A percentile compares a stretch with the other conserved stretches of the same genome.
These are phyloP conservation scores for Vigna unguiculata DNA, from an alignment of 306 rosid genomes.

Conservation along the genomic window DNA sequence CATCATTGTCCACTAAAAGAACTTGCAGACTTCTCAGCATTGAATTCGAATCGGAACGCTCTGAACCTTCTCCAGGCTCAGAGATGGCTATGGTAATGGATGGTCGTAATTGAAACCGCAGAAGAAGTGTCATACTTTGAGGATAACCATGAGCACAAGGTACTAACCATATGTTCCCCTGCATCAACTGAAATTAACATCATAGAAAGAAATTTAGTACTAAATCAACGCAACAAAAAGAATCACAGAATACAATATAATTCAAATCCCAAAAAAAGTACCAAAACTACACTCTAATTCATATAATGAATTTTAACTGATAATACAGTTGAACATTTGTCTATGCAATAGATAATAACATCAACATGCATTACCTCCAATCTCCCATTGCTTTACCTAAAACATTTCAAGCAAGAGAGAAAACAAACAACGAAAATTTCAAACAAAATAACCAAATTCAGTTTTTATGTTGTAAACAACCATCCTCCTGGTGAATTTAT, in stretches of 20 bases:
- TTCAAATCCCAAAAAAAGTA: neutral
- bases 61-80: conserved; percentile 82
- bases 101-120: conserved; percentile 77
- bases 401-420: conserved; percentile 30
- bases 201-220: conserved; percentile 25
- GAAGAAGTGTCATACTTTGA: conserved; percentile 90
- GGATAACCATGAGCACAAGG: conserved; percentile 79
- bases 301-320: conserved; percentile 27
- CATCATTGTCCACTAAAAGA: conserved; percentile 79
- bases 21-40: conserved; percentile 79
- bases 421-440: neutral
- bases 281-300: conserved; percentile 7
- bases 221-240: conserved; percentile 15
- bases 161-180: conserved; percentile 86
- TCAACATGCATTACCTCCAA: conserved; percentile 26
- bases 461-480: conserved; percentile 8
- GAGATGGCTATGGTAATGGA: conserved; percentile 81
- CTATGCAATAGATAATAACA: neutral
- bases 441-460: conserved; percentile 18
- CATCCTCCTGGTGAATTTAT: neutral
- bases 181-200: conserved; percentile 82
- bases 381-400: conserved; percentile 4
- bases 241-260: neutral
- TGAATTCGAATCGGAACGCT: conserved; percentile 68
- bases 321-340: neutral